Evolutionary conservation across 2,329 filamentous ascomycete species (phyloP).

Genomic region (Cyclaneusma minus): DNA sequence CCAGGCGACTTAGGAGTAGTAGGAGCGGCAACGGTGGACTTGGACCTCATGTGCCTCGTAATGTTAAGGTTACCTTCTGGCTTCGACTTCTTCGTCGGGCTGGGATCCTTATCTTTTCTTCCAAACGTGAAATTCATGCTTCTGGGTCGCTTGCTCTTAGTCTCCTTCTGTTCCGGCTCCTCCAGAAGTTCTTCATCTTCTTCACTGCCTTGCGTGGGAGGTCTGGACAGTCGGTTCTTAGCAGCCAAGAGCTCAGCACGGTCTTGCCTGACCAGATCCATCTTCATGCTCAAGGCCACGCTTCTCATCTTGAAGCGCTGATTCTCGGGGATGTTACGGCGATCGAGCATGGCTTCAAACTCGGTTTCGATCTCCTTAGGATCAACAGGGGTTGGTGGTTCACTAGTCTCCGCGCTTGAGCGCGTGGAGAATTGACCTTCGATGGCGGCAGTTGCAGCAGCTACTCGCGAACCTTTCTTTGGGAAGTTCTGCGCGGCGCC

Average conservation of each 20-base stretch:
- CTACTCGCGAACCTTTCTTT: no score
- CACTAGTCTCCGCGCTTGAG: no score
- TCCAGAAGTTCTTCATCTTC: constrained; percentile 22
- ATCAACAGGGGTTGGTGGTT: constrained; percentile 22
- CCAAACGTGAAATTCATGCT: constrained; percentile 70
- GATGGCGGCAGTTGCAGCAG: no score
- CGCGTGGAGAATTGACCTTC: no score
- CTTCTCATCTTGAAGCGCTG: constrained; percentile 92
- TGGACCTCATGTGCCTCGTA: constrained; percentile 51
- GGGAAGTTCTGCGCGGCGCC: no score
- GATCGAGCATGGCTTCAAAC: constrained; percentile 54
- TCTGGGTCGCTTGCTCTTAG: constrained; percentile 42
- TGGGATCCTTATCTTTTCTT: constrained; percentile 26
- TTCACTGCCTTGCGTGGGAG: constrained; percentile 24
- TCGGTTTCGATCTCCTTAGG: constrained; percentile 39
- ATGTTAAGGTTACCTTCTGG: constrained; percentile 45
- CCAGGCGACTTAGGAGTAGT: no score
- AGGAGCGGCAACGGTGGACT: constrained; percentile 55
- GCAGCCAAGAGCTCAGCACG: constrained; percentile 51
- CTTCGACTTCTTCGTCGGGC: constrained; percentile 55
- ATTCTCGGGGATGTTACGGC: constrained; percentile 84
- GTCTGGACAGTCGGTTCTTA: constrained; percentile 26
- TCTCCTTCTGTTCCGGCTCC: no score
- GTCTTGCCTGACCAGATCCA: constrained; percentile 86
- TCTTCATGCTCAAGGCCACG: constrained; percentile 78